Conservation (phyloP, 1,284 basidiomycete genomes). For the Puccinia coronata region DNA sequence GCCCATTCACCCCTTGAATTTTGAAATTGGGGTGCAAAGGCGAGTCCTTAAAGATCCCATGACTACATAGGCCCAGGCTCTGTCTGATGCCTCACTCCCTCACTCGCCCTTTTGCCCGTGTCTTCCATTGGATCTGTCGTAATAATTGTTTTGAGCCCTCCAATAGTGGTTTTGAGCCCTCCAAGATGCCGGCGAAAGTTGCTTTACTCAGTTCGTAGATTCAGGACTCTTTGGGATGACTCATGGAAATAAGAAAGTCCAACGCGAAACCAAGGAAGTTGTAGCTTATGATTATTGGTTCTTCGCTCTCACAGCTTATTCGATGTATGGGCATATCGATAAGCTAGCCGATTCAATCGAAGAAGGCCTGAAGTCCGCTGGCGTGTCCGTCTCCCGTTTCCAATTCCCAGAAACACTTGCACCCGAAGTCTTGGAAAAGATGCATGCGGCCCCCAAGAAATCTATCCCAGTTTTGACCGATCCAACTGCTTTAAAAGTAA, state of each 20-base stretch:
- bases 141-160: too few species aligned
- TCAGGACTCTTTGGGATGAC: background rate
- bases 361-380: slow-evolving; percentile 70
- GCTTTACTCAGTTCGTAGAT: slow-evolving; percentile 3
- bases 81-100: too few species aligned
- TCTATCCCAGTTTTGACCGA: slow-evolving; percentile 52
- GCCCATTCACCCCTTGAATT: too few species aligned
- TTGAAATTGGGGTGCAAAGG: too few species aligned
- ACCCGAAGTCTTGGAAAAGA: slow-evolving; percentile 71
- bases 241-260: background rate
- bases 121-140: too few species aligned
- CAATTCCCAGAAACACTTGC: slow-evolving; percentile 82
- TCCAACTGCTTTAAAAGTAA: slow-evolving; percentile 64
- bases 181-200: slow-evolving; percentile 11
- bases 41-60: too few species aligned
- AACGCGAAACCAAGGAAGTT: too few species aligned
- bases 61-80: too few species aligned
- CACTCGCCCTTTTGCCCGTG: too few species aligned
- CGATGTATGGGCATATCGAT: slow-evolving; percentile 55
- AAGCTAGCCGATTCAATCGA: slow-evolving; percentile 77
- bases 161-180: background rate
- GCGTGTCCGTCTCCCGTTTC: slow-evolving; percentile 71
- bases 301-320: slow-evolving; percentile 14
- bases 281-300: background rate
- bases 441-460: slow-evolving; percentile 72